These are phyloP conservation scores for Larix sibirica DNA, from an alignment of 83 land plant species.

Conservation along the genomic window DNA sequence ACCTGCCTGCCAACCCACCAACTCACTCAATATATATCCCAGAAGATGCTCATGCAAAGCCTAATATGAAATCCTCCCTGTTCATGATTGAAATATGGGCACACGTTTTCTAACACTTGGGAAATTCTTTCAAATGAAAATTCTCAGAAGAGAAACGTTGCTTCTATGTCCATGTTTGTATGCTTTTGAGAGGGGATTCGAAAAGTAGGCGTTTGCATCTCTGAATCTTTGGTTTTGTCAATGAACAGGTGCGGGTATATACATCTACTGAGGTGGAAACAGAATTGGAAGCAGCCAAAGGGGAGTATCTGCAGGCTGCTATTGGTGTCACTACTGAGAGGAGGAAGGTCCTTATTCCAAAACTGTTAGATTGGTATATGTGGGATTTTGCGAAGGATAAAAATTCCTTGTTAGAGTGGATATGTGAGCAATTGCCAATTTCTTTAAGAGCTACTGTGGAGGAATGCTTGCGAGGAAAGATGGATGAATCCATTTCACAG, in stretches of 20 bases:
- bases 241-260: conserved; percentile 69
- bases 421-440: conserved; percentile 70
- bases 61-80: no score
- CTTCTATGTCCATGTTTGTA: neutral
- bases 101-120: no score
- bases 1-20: neutral
- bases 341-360: conserved; percentile 70
- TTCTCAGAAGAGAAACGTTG: no score
- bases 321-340: conserved; percentile 58
- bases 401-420: conserved; percentile 82
- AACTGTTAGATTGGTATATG: conserved; percentile 86
- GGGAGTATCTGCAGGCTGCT: conserved; percentile 77
- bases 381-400: conserved; percentile 79
- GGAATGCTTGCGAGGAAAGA: conserved; percentile 49
- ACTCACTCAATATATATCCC: no score
- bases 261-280: conserved; percentile 63
- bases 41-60: no score
- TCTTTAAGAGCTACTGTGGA: conserved; percentile 44
- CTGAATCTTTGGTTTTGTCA: neutral
- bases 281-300: conserved; percentile 73
- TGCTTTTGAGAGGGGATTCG: neutral
- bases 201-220: neutral
- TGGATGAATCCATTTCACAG: conserved; percentile 20
- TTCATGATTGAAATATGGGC: no score
- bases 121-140: no score